A percentile compares a stretch with the other conserved stretches of the same genome.
Conservation (phyloP, 148 eudicot genomes). For the Rhododendron williamsianum region DNA sequence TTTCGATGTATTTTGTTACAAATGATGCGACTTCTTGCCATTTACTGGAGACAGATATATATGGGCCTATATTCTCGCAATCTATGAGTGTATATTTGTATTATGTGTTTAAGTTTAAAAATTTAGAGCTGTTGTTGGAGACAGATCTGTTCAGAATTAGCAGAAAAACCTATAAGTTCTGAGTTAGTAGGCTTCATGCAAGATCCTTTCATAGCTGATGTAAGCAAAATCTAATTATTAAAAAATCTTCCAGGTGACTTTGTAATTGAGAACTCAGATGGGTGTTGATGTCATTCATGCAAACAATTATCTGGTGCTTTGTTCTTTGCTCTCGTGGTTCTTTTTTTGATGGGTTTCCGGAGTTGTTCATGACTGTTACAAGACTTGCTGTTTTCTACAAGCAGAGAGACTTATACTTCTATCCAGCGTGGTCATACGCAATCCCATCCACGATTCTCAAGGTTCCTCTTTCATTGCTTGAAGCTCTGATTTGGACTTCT, state of each 20-base stretch:
- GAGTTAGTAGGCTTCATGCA: too few relatives aligned
- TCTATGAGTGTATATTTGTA: too few relatives aligned
- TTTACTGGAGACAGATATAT: too few relatives aligned
- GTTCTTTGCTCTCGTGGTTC: constrained; percentile 48
- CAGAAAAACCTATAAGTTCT: too few relatives aligned
- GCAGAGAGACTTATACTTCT: constrained; percentile 72
- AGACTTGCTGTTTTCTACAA: constrained; percentile 73
- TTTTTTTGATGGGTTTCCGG: constrained; percentile 64
- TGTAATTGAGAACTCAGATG: constrained; percentile 61
- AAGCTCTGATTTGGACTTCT: too few relatives aligned
- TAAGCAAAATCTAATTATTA: too few relatives aligned
- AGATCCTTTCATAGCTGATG: too few relatives aligned
- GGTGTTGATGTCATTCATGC: constrained; percentile 47
- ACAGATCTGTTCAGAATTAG: too few relatives aligned
- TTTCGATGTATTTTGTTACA: background rate
- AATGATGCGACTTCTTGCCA: background rate
- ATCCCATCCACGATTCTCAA: constrained; percentile 66
- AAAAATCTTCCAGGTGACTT: constrained; percentile 28
- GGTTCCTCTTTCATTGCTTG: constrained; percentile 46
- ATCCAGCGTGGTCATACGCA: constrained; percentile 90
- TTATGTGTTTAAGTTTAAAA: too few relatives aligned
- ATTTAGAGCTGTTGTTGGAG: too few relatives aligned
- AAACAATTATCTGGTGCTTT: constrained; percentile 61
- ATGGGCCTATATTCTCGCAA: too few relatives aligned
- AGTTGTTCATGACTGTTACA: constrained; percentile 56